These are phyloP conservation scores for Eutrema yunnanense DNA, from an alignment of 345 rosid genomes.

Conservation along the genomic window DNA sequence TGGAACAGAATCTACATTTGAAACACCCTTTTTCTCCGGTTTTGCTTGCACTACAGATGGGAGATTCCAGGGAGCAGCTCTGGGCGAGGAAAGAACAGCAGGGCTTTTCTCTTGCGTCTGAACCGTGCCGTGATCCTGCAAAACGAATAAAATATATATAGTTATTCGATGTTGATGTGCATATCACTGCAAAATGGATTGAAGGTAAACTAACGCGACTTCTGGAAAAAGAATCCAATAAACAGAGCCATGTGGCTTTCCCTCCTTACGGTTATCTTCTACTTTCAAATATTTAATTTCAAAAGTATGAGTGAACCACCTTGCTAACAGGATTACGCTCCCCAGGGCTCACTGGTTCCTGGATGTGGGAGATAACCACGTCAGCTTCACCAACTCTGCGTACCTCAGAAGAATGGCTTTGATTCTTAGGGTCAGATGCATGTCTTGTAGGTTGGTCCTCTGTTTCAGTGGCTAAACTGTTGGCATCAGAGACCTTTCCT, in stretches of 20 bases:
- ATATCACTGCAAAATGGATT: not conserved
- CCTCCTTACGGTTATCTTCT: not conserved
- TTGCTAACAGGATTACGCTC: constrained; percentile 39
- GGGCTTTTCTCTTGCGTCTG: constrained; percentile 47
- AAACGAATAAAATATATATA: not conserved
- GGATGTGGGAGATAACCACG: constrained; percentile 33
- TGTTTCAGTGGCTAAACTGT: constrained; percentile 39
- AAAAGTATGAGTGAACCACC: constrained; percentile 35
- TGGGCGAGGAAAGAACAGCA: constrained; percentile 41
- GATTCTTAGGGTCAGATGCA: constrained; percentile 37
- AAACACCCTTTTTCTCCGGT: constrained; percentile 37
- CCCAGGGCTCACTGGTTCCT: constrained; percentile 29
- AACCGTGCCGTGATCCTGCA: constrained; percentile 28
- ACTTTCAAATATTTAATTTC: constrained; percentile 26
- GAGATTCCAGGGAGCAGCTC: constrained; percentile 38
- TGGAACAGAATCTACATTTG: constrained; percentile 30
- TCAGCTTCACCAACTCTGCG: constrained; percentile 42
- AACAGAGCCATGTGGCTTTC: not conserved
- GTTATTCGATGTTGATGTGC: not conserved
- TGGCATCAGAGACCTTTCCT: constrained; percentile 38
- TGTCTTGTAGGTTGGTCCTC: constrained; percentile 42
- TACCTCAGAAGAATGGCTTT: constrained; percentile 37
- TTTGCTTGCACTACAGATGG: constrained; percentile 35
- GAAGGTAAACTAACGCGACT: not conserved
- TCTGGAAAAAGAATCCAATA: not conserved